Base-by-base conservation (phyloP, 768 basidiomycete species). In the Auriscalpium orientale region DNA sequence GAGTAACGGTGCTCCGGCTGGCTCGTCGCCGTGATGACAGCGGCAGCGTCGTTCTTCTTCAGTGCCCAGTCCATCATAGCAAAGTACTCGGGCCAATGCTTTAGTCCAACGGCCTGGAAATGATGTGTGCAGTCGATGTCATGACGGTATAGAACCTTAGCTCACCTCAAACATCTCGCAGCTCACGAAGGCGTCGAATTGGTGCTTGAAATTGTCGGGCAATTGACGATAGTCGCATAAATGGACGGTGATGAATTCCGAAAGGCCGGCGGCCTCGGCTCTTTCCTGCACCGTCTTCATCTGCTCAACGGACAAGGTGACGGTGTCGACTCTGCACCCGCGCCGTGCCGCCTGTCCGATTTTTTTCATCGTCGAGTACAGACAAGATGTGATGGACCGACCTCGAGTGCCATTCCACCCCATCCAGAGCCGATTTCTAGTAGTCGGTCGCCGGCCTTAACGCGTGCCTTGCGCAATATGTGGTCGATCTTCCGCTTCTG, bases 141-240 rank as follows among this genome's bases (percentile, higher is more conserved):
- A 11, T 8, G 16, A 20, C 13, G 51, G 6, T 13, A 3, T 0
- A 12, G 18, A 4, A 10, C 3, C 21, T n/a, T 1, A 2, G 15
- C 36, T 33, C 40, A 67, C 66, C 62, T 77, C 76, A 13, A 77
- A 62, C 75, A 77, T 76, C 58, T 77, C 76, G 54, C 70, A 67
- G 9, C 67, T 69, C 22, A 76, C 66, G 20, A 72, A 69, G 4
- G 72, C 65, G 52, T 76, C 75, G 60, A 76, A 76, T 22, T 66
- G 43, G 36, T 67, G 63, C 53, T 69, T 59, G 72, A 71, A 74
- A n/a, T 61, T 58, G 43, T 65, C 58, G 2, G 70, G 71, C 9
- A 70, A 51, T 40, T 68, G 67, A 49, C 72, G 59, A 60, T 72
- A 74, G 54, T 75, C 73, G 60, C 74, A 60, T n/a, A 73, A 54